Evolutionary conservation across 1,284 basidiomycete species (phyloP), one percentile per base, ranked within the genome.

Genomic region (Flammula alnicola): DNA sequence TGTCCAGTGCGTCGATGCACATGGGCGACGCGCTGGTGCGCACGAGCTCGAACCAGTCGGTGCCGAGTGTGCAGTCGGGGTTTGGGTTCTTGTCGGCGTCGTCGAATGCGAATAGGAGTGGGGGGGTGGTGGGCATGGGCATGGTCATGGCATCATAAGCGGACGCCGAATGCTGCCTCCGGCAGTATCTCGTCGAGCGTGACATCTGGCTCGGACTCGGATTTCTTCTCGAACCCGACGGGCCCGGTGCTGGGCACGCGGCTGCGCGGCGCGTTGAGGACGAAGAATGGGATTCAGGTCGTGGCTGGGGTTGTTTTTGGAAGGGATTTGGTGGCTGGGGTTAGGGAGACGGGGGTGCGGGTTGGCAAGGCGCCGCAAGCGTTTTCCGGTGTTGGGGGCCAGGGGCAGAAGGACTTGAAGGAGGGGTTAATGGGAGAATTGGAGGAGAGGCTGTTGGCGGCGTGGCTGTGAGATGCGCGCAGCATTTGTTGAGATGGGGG

Each of bases 401-500:
- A 43, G 26, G 43, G 38, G 20, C 25, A 39, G 36, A 35, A 55
- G 41, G 31, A n/a, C n/a, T n/a, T n/a, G n/a, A 57, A 55, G 54
- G 51, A 41, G 50, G 48, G 40, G 40, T 43, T 47, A 44, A 47
- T 52, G 29, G 63, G 63, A 44, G 71, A 66, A 30, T 55, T 89
- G 55, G 83, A 86, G 60, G 68, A 72, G 38, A 77, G 87, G 39
- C 65, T 71, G 58, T 60, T 93, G 39, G 88, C 91, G 37, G 88
- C 86, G 70, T 93, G 33, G 84, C 90, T 17, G 81, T 86, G 39
- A 74, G 91, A 45, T 93, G 89, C 66, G 80, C 88, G 4, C 86
- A 93, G 63, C 91, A 94, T 71, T 66, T 94, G 51, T 68, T 88
- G 60, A 72, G 78, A 20, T 91, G 89, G 87, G 91, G 91, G 38